These are phyloP conservation scores for Lactifluus pinguis DNA, from an alignment of 768 basidiomycete genomes.

Conservation along the genomic window DNA sequence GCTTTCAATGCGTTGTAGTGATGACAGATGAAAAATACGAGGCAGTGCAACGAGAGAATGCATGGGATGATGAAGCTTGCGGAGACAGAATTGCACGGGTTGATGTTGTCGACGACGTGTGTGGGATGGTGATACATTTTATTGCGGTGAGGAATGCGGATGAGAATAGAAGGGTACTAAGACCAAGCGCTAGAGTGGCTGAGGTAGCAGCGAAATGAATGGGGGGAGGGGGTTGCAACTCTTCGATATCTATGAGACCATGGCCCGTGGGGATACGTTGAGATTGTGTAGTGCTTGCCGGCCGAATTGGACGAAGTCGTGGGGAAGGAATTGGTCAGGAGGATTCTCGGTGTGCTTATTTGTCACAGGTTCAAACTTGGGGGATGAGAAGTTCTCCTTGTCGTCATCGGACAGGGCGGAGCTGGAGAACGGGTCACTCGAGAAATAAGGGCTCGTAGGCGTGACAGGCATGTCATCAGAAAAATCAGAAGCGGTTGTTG, in stretches of 20 bases:
- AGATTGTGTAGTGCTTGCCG: slow-evolving; percentile 71
- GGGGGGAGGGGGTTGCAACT: slow-evolving; percentile 2
- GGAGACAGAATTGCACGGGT: slow-evolving; percentile 37
- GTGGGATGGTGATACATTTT: slow-evolving; percentile 76
- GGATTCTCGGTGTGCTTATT: slow-evolving; percentile 61
- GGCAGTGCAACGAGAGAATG: slow-evolving; percentile 32
- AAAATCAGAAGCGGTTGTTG: slow-evolving; percentile 62
- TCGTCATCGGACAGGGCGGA: slow-evolving; percentile 57
- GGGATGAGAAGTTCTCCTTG: slow-evolving; percentile 63
- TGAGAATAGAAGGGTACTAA: slow-evolving; percentile 34
- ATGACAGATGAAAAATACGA: slow-evolving; percentile 25
- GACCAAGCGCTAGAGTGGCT: slow-evolving; percentile 15
- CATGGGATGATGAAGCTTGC: slow-evolving; percentile 38
- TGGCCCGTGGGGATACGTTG: slow-evolving; percentile 51
- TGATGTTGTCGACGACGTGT: slow-evolving; percentile 53
- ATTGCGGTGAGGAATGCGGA: slow-evolving; percentile 37
- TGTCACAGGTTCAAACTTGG: slow-evolving; percentile 61
- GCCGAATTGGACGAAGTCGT: slow-evolving; percentile 73
- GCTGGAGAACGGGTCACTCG: slow-evolving; percentile 44
- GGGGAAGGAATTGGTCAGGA: slow-evolving; percentile 70
- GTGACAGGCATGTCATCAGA: slow-evolving; percentile 83
- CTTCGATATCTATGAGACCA: slow-evolving; percentile 45
- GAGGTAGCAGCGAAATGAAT: slow-evolving; percentile 7
- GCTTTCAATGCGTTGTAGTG: slow-evolving; percentile 19
- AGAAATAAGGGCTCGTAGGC: slow-evolving; percentile 61